These are phyloP conservation scores for carrot (Daucus carota) DNA, from an alignment of 129 eudicot species.

Conservation along the genomic window DNA sequence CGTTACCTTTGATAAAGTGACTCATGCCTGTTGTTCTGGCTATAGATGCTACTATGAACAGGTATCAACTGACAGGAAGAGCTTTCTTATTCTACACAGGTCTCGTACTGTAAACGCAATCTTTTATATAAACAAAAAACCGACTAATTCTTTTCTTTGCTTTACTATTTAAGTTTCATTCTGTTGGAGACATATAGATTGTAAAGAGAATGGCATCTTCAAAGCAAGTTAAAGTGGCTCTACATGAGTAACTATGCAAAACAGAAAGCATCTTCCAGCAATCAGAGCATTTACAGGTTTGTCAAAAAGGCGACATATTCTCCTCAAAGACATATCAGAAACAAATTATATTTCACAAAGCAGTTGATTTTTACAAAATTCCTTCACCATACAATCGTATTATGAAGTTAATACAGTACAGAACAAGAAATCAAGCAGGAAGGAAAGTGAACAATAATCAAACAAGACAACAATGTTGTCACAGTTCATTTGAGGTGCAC, in stretches of 20 bases:
- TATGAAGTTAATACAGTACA: no score
- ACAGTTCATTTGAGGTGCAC: not conserved
- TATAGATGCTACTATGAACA: not conserved
- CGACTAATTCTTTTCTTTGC: not conserved
- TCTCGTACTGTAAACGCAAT: not conserved
- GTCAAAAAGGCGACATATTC: not conserved
- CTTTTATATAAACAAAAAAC: not conserved
- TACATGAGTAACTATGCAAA: not conserved
- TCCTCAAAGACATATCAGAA: not conserved
- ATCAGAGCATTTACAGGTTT: not conserved
- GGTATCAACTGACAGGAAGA: not conserved
- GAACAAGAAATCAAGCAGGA: no score
- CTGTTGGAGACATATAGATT: not conserved
- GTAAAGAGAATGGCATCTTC: not conserved
- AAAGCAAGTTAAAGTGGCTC: not conserved
- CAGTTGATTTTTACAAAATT: not conserved
- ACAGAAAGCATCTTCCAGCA: slow-evolving; percentile 5
- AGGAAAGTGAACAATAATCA: no score
- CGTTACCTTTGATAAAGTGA: not conserved
- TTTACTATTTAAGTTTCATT: not conserved
- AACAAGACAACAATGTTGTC: not conserved
- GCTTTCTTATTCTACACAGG: not conserved
- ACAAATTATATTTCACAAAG: not conserved
- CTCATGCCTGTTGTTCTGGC: not conserved
- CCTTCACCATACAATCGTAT: not conserved